Evolutionary conservation across 371 early-diverging fungal genomes (phyloP).

Genomic region (Thermomucor indicae-seudaticae): DNA sequence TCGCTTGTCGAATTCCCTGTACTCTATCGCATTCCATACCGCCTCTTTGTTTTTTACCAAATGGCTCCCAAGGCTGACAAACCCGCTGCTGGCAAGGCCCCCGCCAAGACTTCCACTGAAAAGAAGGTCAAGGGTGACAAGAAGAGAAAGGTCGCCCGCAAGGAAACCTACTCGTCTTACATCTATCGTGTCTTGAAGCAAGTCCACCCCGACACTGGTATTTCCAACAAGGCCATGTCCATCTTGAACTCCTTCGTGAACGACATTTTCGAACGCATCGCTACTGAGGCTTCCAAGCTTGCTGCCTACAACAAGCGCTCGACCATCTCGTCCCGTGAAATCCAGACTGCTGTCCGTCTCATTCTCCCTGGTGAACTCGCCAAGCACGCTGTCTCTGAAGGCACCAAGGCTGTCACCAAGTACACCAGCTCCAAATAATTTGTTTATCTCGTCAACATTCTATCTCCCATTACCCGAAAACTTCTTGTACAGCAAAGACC

Average conservation of each 20-base stretch:
- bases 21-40: not conserved
- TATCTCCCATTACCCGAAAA: conserved; percentile 2
- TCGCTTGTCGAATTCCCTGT: not conserved
- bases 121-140: conserved; percentile 53
- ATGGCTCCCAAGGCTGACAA: conserved; percentile 16
- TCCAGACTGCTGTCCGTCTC: conserved; percentile 93
- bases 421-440: conserved; percentile 82
- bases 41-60: not conserved
- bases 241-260: conserved; percentile 98
- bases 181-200: conserved; percentile 97
- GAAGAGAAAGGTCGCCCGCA: conserved; percentile 63
- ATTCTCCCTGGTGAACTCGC: conserved; percentile 95
- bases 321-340: conserved; percentile 94
- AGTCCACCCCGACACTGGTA: conserved; percentile 97
- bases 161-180: conserved; percentile 93
- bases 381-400: conserved; percentile 98
- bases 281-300: conserved; percentile 87
- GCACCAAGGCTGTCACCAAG: conserved; percentile 97
- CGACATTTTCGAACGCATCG: conserved; percentile 96
- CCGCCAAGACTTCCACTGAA: conserved; percentile 55
- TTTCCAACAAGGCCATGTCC: conserved; percentile 98
- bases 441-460: not conserved
- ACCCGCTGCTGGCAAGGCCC: conserved; percentile 34
- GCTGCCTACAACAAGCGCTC: conserved; percentile 94
- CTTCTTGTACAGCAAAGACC: conserved; percentile 4